Conservation (phyloP, 176 grass and related monocot species). For the Panicum miliaceum region DNA sequence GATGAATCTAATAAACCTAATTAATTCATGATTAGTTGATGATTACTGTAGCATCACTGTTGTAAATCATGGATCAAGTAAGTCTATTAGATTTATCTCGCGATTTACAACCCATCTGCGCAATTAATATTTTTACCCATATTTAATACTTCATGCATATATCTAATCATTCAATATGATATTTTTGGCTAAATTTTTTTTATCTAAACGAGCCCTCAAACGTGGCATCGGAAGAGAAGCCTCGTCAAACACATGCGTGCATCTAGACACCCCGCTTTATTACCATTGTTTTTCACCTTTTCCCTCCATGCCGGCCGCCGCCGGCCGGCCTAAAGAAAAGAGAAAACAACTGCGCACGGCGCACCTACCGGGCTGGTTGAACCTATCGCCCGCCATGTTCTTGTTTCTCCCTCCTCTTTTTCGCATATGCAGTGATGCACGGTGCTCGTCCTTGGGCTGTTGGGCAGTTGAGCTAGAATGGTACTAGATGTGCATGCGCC, state of each 20-base stretch:
- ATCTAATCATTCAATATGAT: too few relatives aligned
- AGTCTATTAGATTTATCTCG: too few relatives aligned
- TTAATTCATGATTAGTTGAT: too few relatives aligned
- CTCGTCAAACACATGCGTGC: slow-evolving; percentile 8
- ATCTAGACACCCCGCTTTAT: neutral
- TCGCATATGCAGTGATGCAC: neutral
- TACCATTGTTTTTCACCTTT: slow-evolving; percentile 1
- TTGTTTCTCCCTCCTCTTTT: neutral
- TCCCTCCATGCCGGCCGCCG: neutral
- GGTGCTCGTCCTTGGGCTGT: neutral
- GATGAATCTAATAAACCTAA: too few relatives aligned
- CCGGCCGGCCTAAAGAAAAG: neutral
- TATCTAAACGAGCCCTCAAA: too few relatives aligned
- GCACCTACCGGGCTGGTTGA: neutral
- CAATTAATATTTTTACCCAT: too few relatives aligned
- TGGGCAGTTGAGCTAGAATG: neutral
- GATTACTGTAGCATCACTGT: too few relatives aligned
- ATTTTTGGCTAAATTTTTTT: too few relatives aligned
- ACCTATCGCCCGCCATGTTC: neutral
- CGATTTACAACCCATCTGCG: too few relatives aligned
- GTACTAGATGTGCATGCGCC: neutral
- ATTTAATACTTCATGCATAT: too few relatives aligned
- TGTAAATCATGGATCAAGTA: too few relatives aligned
- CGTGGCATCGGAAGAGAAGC: neutral
- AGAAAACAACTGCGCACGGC: neutral